Evolutionary conservation across 2,329 filamentous ascomycete species (phyloP).

Genomic region (Penicillium brasilianum): DNA sequence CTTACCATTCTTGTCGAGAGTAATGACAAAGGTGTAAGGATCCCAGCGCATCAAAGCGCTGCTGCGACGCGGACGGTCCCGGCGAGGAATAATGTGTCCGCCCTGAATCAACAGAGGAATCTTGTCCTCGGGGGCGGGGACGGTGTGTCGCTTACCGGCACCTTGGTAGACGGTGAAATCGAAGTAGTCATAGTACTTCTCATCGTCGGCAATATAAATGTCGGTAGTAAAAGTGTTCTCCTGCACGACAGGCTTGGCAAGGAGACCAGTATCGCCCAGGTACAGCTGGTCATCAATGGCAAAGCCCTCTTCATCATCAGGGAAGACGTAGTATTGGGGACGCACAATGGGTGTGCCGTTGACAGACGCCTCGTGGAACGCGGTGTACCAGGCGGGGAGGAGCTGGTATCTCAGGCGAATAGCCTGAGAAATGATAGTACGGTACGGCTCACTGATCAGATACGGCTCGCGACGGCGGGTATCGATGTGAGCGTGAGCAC

Average conservation of each 20-base stretch:
- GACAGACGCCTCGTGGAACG: conserved; percentile 85
- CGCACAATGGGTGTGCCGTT: conserved; percentile 86
- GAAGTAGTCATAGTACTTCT: conserved; percentile 95
- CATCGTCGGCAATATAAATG: conserved; percentile 85
- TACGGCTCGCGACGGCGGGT: conserved; percentile 94
- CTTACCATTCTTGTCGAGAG: conserved; percentile 68
- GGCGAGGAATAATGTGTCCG: conserved; percentile 87
- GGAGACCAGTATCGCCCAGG: conserved; percentile 81
- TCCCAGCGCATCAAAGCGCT: conserved; percentile 90
- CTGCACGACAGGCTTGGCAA: conserved; percentile 88
- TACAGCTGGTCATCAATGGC: conserved; percentile 92
- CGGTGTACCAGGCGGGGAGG: conserved; percentile 94
- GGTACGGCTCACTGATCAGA: conserved; percentile 81
- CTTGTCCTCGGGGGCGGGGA: conserved; percentile 80
- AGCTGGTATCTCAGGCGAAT: conserved; percentile 87
- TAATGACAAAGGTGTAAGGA: conserved; percentile 88
- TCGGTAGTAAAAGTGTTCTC: conserved; percentile 74
- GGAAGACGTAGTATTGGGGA: conserved; percentile 92
- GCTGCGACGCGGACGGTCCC: conserved; percentile 84
- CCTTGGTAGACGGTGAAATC: conserved; percentile 78
- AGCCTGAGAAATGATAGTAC: conserved; percentile 82
- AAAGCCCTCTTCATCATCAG: conserved; percentile 84
- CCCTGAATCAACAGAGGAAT: conserved; percentile 91
- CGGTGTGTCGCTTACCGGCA: conserved; percentile 70
- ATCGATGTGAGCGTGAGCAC: conserved; percentile 95